Evolutionary conservation across 345 rosid genomes (phyloP).

Genomic region (Kernera saxatilis): DNA sequence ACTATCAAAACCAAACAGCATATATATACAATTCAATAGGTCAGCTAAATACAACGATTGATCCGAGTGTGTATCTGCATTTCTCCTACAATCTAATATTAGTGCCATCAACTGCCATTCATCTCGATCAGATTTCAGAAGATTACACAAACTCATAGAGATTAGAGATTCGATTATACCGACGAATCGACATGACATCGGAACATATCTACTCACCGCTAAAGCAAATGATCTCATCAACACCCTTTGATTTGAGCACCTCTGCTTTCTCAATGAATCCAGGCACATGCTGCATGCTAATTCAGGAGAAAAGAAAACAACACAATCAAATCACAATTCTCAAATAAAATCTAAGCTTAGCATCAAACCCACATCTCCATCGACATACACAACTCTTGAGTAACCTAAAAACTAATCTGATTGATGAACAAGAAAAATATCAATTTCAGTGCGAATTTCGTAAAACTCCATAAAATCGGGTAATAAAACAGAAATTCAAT

Average conservation of each 20-base stretch:
- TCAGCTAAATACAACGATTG: neutral
- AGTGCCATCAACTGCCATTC: neutral
- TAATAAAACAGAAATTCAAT: no score
- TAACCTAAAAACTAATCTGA: neutral
- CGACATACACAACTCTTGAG: neutral
- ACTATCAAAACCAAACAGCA: neutral
- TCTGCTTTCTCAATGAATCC: constrained; percentile 91
- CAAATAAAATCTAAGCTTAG: neutral
- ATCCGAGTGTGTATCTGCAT: neutral
- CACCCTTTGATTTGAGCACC: constrained; percentile 77
- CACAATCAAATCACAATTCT: neutral
- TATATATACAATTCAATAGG: neutral
- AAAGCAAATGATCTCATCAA: constrained; percentile 67
- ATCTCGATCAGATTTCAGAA: neutral
- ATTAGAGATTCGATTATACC: neutral
- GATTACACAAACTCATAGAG: neutral
- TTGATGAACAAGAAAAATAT: neutral
- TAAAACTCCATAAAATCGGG: no score
- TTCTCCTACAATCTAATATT: neutral
- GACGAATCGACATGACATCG: no score
- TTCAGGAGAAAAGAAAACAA: neutral
- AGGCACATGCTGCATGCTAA: constrained; percentile 88
- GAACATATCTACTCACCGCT: constrained; percentile 79
- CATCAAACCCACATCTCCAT: no score
- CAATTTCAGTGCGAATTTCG: neutral